Evolutionary conservation across 208 protist species (phyloP).

Genomic region (Crithidia sp.): DNA sequence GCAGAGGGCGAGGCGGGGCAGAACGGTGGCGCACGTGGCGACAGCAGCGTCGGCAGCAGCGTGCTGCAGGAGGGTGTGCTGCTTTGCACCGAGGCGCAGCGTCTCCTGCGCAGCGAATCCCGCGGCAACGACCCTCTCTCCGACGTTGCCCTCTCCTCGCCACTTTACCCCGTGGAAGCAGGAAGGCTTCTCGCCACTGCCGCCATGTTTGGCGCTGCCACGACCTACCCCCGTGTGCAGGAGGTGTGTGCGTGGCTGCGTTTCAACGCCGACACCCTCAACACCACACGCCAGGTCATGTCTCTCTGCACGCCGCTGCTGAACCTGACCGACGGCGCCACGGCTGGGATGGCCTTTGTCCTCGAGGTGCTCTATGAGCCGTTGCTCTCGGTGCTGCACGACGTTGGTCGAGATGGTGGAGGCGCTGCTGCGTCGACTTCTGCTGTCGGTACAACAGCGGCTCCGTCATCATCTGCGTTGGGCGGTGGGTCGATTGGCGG

Average conservation of each 20-base stretch:
- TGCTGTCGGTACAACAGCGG: not conserved
- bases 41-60: constrained; percentile 24
- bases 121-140: constrained; percentile 59
- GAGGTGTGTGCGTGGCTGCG: constrained; percentile 68
- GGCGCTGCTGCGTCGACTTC: not conserved
- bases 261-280: constrained; percentile 35
- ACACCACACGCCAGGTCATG: constrained; percentile 75
- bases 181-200: constrained; percentile 74
- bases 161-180: constrained; percentile 64
- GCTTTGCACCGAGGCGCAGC: constrained; percentile 55
- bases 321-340: constrained; percentile 65
- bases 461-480: not conserved
- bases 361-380: constrained; percentile 52
- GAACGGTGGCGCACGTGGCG: not conserved
- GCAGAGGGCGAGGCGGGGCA: not conserved
- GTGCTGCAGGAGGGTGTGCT: constrained; percentile 16
- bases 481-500: constrained; percentile 8
- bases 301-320: constrained; percentile 75
- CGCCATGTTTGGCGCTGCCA: constrained; percentile 72
- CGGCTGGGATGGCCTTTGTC: constrained; percentile 54
- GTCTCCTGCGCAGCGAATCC: constrained; percentile 60
- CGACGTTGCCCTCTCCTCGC: constrained; percentile 49
- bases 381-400: constrained; percentile 41
- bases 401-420: constrained; percentile 2
- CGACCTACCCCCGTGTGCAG: constrained; percentile 54